Conservation (phyloP, 129 eudicot species). For the Solidago caesia region DNA sequence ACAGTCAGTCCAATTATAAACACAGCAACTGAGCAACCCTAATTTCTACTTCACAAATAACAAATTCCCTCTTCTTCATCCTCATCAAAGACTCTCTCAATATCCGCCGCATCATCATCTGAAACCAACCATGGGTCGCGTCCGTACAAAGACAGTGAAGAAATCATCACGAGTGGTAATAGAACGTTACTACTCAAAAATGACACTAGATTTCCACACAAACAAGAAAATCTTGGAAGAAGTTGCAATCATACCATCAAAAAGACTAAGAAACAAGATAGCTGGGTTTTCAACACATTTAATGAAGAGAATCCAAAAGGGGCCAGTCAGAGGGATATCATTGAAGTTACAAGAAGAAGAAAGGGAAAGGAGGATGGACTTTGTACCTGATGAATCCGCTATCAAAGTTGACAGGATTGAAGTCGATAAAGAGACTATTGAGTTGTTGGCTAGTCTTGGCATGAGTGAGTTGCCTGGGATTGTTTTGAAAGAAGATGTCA, state of each 20-base stretch:
- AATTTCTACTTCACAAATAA: too few species aligned
- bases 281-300: slow-evolving; percentile 38
- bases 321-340: slow-evolving; percentile 27
- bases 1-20: too few species aligned
- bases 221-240: slow-evolving; percentile 27
- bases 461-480: slow-evolving; percentile 60
- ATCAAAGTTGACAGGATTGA: slow-evolving; percentile 49
- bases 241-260: slow-evolving; percentile 25
- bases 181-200: slow-evolving; percentile 24
- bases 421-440: slow-evolving; percentile 61
- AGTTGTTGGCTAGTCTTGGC: slow-evolving; percentile 48
- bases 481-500: slow-evolving; percentile 37
- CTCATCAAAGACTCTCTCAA: too few species aligned
- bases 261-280: slow-evolving; percentile 23
- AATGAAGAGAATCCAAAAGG: slow-evolving; percentile 27
- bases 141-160: slow-evolving; percentile 28
- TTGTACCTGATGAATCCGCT: slow-evolving; percentile 67
- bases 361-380: slow-evolving; percentile 26
- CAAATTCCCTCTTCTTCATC: too few species aligned
- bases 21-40: too few species aligned
- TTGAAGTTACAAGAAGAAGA: slow-evolving; percentile 24
- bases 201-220: slow-evolving; percentile 31
- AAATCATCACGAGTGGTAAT: slow-evolving; percentile 18
- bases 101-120: slow-evolving; percentile 42
- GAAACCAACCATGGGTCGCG: slow-evolving; percentile 42